These are phyloP conservation scores for Leccinum subgranulosum DNA, from an alignment of 768 basidiomycete genomes.

Conservation along the genomic window DNA sequence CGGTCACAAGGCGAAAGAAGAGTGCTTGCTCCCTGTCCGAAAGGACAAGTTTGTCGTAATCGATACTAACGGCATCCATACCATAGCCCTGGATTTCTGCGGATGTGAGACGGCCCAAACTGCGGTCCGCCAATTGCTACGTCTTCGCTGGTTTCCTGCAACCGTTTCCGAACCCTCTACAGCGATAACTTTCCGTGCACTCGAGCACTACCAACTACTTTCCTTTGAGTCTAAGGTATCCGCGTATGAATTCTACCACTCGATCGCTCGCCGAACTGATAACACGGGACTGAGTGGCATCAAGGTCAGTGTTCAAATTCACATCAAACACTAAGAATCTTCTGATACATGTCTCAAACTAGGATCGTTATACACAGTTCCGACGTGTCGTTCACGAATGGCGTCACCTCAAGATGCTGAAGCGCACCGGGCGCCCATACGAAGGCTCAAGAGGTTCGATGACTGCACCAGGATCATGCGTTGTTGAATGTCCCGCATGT, in stretches of 20 bases:
- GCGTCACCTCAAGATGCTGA: slow-evolving; percentile 22
- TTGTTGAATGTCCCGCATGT: neutral
- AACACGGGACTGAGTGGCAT: neutral
- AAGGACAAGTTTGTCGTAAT: neutral
- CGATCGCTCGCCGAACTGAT: neutral
- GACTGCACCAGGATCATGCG: neutral
- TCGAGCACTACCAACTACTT: neutral
- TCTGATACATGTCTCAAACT: neutral
- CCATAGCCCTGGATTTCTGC: neutral
- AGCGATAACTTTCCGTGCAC: neutral
- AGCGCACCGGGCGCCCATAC: neutral
- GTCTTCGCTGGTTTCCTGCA: neutral
- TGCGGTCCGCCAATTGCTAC: neutral
- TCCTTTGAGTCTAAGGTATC: neutral
- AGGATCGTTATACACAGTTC: slow-evolving; percentile 16
- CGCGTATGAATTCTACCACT: neutral
- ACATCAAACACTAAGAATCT: neutral
- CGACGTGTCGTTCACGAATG: slow-evolving; percentile 17
- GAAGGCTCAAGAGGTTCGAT: neutral
- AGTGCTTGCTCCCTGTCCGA: neutral
- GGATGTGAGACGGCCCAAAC: neutral
- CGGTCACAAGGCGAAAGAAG: neutral
- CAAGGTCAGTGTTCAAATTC: neutral
- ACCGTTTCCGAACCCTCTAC: neutral
- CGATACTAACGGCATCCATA: neutral